Conservation (phyloP, 176 grass and related monocot species). For the Carex cristatella region DNA sequence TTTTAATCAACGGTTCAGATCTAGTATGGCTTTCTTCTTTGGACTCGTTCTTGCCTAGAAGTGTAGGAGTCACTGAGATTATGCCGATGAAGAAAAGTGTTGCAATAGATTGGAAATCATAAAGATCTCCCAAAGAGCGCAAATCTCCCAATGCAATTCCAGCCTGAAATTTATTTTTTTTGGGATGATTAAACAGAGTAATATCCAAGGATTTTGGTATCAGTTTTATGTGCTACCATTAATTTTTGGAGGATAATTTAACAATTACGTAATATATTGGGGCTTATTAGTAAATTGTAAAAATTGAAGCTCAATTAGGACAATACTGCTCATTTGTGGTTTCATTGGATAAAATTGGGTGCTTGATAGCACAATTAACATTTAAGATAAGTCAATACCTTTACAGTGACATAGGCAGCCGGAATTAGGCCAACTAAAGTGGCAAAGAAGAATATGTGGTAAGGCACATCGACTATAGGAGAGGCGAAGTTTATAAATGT, state of each 20-base stretch:
- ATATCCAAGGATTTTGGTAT: background rate
- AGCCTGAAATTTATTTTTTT: slow-evolving; percentile 45
- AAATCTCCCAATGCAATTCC: slow-evolving; percentile 88
- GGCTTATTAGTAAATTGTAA: background rate
- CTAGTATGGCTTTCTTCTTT: slow-evolving; percentile 32
- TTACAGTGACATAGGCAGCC: slow-evolving; percentile 83
- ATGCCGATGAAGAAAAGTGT: slow-evolving; percentile 84
- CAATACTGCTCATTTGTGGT: background rate
- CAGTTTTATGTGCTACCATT: background rate
- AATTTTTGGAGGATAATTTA: background rate
- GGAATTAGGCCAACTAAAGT: slow-evolving; percentile 87
- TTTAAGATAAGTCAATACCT: slow-evolving; percentile 35
- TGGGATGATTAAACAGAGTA: background rate
- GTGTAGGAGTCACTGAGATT: slow-evolving; percentile 75
- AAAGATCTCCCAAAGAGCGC: slow-evolving; percentile 76
- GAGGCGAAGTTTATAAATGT: slow-evolving; percentile 99
- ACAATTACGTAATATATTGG: background rate
- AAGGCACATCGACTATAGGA: slow-evolving; percentile 93
- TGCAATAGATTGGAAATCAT: slow-evolving; percentile 81
- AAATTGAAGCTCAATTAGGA: background rate
- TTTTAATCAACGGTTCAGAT: slow-evolving; percentile 11
- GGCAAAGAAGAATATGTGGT: slow-evolving; percentile 76
- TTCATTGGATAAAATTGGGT: background rate
- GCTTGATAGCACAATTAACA: background rate
- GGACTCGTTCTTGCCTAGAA: slow-evolving; percentile 55